phyloP scores from a whole-genome alignment of 2,329 filamentous ascomycete species.

The Iodosphaeria phyllophila region DNA sequence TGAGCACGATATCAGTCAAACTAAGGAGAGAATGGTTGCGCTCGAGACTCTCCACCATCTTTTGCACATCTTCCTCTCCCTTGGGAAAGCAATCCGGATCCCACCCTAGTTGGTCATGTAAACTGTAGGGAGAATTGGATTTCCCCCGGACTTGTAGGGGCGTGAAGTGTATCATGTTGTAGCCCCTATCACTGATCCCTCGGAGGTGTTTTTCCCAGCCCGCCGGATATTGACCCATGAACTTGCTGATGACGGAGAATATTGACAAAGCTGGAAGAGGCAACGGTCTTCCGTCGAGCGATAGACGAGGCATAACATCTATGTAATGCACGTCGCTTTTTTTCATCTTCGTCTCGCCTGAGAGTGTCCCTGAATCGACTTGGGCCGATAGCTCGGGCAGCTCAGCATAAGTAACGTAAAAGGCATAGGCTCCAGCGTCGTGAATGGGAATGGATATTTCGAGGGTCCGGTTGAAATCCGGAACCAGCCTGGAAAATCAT shows the following conservation, averaged over 20 bases:
- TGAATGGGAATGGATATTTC: conserved; percentile 78
- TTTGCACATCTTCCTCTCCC: conserved; percentile 65
- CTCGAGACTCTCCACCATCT: conserved; percentile 67
- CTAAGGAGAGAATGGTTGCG: conserved; percentile 68
- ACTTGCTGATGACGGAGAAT: conserved; percentile 92
- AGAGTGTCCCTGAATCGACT: conserved; percentile 23
- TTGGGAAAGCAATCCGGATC: conserved; percentile 67
- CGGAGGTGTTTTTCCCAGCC: conserved; percentile 82
- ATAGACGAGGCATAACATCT: conserved; percentile 71
- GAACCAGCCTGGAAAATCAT: conserved; percentile 50
- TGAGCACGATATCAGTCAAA: conserved; percentile 92
- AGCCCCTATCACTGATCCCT: conserved; percentile 77
- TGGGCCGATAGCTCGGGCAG: conserved; percentile 58
- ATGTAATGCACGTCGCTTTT: conserved; percentile 75
- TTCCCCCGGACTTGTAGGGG: conserved; percentile 73
- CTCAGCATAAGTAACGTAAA: conserved; percentile 82
- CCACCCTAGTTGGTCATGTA: conserved; percentile 82
- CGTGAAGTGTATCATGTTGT: conserved; percentile 99
- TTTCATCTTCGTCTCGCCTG: conserved; percentile 34
- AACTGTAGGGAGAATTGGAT: conserved; percentile 94
- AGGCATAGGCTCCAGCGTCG: conserved; percentile 74
- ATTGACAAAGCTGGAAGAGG: conserved; percentile 77
- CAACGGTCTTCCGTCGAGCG: conserved; percentile 52
- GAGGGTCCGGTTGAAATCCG: conserved; percentile 83
- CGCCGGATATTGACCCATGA: conserved; percentile 80